Percentiles rank a stretch among this genome's conserved stretches.
Evolutionary conservation across 2,329 filamentous ascomycete genomes (phyloP).

Genomic region (Lecanoromycetidae sp.): DNA sequence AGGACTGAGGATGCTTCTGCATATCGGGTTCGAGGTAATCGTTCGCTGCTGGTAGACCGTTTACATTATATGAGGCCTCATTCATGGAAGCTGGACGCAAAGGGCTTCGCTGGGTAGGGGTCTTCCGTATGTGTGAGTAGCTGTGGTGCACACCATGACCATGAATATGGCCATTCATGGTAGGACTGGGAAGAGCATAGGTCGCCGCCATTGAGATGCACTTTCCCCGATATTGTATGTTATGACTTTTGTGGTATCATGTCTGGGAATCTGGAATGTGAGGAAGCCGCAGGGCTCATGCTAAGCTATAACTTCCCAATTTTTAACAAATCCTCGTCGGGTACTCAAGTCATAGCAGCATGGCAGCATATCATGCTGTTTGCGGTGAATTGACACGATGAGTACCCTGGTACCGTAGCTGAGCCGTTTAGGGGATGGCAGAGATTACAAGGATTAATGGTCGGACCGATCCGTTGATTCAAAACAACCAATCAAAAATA

Average conservation of each 20-base stretch:
- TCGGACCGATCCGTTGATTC: no score
- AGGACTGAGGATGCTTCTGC: background rate
- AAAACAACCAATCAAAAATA: no score
- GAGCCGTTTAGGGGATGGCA: constrained; percentile 3
- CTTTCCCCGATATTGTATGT: constrained; percentile 5
- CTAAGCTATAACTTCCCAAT: background rate
- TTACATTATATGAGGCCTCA: constrained; percentile 2
- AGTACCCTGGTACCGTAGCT: background rate
- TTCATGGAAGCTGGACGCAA: constrained; percentile 9
- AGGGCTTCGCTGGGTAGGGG: constrained; percentile 10
- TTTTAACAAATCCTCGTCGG: no score
- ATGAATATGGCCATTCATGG: constrained; percentile 5
- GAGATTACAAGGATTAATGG: background rate
- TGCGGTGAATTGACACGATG: no score
- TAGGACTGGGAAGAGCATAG: constrained; percentile 12
- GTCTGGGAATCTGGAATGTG: background rate
- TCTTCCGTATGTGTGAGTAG: constrained; percentile 13
- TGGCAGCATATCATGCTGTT: no score
- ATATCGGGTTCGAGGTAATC: constrained; percentile 1
- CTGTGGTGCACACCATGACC: constrained; percentile 4
- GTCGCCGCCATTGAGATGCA: constrained; percentile 14
- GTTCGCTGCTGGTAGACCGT: background rate
- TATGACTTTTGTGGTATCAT: constrained; percentile 1
- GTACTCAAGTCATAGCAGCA: no score
- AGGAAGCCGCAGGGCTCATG: background rate